Evolutionary conservation across 371 early-diverging fungal species (phyloP).

Genomic region (Coemansia sp.): DNA sequence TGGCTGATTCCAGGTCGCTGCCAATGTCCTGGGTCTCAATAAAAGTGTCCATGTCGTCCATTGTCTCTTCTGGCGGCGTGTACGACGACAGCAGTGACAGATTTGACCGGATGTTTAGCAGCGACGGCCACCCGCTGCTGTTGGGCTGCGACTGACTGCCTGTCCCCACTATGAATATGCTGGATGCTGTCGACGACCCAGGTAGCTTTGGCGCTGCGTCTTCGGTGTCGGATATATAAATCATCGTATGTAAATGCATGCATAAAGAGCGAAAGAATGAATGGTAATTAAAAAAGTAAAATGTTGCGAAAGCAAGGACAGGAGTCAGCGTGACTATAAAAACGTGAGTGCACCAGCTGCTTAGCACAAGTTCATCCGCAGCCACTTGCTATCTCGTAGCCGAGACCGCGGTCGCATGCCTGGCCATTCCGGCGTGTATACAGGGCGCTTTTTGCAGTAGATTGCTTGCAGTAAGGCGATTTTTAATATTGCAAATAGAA

Average conservation of each 20-base stretch:
- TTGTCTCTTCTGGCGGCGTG: slow-evolving; percentile 25
- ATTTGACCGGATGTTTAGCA: slow-evolving; percentile 27
- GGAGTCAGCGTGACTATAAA: too few relatives aligned
- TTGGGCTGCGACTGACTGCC: background rate
- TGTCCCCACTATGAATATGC: background rate
- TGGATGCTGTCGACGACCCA: background rate
- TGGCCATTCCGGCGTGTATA: too few relatives aligned
- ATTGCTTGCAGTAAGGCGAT: background rate
- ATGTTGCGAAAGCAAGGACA: too few relatives aligned
- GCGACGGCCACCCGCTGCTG: slow-evolving; percentile 44
- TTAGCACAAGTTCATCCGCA: too few relatives aligned
- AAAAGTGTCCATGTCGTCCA: slow-evolving; percentile 23
- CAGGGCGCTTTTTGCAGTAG: background rate
- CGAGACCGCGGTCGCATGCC: too few relatives aligned
- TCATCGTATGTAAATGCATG: background rate
- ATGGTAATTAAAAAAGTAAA: too few relatives aligned
- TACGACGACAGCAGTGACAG: slow-evolving; percentile 37
- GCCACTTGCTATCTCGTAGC: too few relatives aligned
- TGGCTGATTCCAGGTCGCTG: slow-evolving; percentile 3
- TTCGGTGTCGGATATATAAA: slow-evolving; percentile 37
- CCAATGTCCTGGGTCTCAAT: background rate
- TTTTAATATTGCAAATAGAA: background rate
- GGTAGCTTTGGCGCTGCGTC: background rate
- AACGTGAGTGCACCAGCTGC: too few relatives aligned
- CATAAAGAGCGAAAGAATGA: too few relatives aligned